Base-by-base conservation (phyloP, 2,329 filamentous ascomycete genomes). In the Cordyceps militaris region DNA sequence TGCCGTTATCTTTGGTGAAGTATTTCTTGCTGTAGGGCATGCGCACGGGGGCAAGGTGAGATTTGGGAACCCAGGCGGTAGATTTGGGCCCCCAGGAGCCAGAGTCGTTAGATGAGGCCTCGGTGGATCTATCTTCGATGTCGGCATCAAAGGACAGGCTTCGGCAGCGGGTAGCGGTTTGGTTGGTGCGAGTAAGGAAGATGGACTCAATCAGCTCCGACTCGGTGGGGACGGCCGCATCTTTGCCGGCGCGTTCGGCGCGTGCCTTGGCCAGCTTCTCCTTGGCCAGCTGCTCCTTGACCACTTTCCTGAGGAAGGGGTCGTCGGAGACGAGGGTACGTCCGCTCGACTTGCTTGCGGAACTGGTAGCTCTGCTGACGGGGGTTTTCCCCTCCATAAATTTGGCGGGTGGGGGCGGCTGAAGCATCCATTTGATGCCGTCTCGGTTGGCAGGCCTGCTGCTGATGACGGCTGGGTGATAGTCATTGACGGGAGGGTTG, bases 301-400 rank as follows among this genome's bases (percentile, higher is more conserved):
- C 70, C 28, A 74, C 59, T 34, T 78, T 72, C 3, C 74, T 71
- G 38, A 80, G 66, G 16, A 71, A 70, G 8, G 72, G 66, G 23
- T 74, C 76, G 7, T 79, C 74, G 23, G 66, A 69, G 57, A 70
- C 67, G 52, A 74, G 63, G 1, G 76, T 79, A 63, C 68, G 73
- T 47, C 73, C 73, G 57, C 77, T 82, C 23, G 76, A 71, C 48
- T 75, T 76, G 65, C 79, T 83, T 42, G 73, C 76, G 36, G 79
- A 76, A 66, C 84, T 88, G 36, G 76, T 76, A 62, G 82, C 86
- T 56, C 85, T 76, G 65, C 79, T 83, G 21, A 87, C 85, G 30
- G 84, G 83, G 36, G 89, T 83, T 69, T 92, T 94, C 63, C 91
- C 92, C 62, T 88, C 88, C 92, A 97, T 97, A 60, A 96, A 79